A percentile compares a stretch with the other conserved stretches of the same genome.
These are phyloP conservation scores for Microbotryum silenes-acaulis DNA, from an alignment of 1,284 basidiomycete genomes.

Conservation along the genomic window DNA sequence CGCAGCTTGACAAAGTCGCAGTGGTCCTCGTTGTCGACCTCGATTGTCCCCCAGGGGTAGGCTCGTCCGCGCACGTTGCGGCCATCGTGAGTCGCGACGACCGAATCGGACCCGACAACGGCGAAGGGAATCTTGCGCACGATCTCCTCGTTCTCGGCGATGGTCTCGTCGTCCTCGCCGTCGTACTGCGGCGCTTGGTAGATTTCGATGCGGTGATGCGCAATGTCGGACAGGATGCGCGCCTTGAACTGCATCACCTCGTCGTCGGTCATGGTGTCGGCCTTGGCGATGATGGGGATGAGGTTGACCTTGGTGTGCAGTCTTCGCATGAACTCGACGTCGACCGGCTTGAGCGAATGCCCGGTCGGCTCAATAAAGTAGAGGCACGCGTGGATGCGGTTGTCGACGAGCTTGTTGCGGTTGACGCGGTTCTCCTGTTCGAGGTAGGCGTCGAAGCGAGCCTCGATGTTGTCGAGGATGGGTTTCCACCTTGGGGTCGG, in stretches of 20 bases:
- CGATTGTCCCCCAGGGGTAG: conserved; percentile 95
- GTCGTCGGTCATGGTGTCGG: conserved; percentile 92
- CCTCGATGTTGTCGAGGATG: conserved; percentile 92
- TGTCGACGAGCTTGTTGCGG: conserved; percentile 61
- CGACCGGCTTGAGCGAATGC: conserved; percentile 93
- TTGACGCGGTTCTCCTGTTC: conserved; percentile 98
- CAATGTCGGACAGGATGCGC: conserved; percentile 82
- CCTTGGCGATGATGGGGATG: conserved; percentile 92
- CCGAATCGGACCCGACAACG: conserved; percentile 80
- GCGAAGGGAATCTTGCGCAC: conserved; percentile 96
- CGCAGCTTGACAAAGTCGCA: conserved; percentile 97
- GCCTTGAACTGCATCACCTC: conserved; percentile 81
- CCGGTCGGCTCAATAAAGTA: conserved; percentile 98
- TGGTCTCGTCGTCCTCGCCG: conserved; percentile 92
- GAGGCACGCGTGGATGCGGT: conserved; percentile 81
- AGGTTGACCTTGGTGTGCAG: conserved; percentile 94
- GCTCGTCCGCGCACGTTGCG: conserved; percentile 81
- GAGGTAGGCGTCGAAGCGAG: conserved; percentile 88
- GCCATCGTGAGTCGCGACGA: conserved; percentile 73
- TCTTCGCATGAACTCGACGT: conserved; percentile 94
- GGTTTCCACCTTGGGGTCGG: conserved; percentile 73
- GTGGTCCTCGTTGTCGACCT: conserved; percentile 95
- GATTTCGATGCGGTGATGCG: conserved; percentile 86
- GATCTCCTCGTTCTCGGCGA: conserved; percentile 92
- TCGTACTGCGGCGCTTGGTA: conserved; percentile 94